Base-by-base conservation (phyloP, 495 filamentous ascomycete genomes). In the Evansstolkia leycettana region DNA sequence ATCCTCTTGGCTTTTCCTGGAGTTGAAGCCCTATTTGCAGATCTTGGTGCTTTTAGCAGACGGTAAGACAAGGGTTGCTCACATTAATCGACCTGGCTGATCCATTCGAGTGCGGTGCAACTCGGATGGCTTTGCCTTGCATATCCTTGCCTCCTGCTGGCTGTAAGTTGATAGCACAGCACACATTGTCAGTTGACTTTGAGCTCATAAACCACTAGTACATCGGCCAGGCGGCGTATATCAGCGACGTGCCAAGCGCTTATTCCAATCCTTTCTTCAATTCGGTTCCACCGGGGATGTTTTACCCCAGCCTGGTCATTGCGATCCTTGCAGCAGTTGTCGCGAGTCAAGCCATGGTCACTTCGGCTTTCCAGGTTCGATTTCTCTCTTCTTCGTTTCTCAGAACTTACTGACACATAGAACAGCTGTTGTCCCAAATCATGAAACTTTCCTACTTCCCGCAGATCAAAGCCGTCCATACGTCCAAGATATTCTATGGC, bases 331-430 rank as follows among this genome's bases (percentile, higher is more conserved):
- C 80, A 3, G 77, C 77, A 15, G 69, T 85, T 36, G 80, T 85
- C 12, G 80, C 80, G n/a, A 78, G 73, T 11, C 80, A 85, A 36
- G 81, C 80, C 20, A 78, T 84, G 58, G 84, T 85, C 30, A 84
- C 80, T 5, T 72, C 70, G n/a, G 73, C 74, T 2, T 83, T 85
- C 37, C 65, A 65, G 42, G 56, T 0, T 15, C 29, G 9, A 0
- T 12, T 15, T n/a, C 7, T 3, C 15, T 38, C 9, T 27, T 26
- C 24, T 26, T 26, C 24, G 7, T 26, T 26, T 26, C 24, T 7
- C 24, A 7, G 24, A 26, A n/a, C n/a, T n/a, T n/a, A n/a, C n/a
- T n/a, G n/a, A n/a, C n/a, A n/a, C 24, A 7, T 26, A n/a, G n/a
- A 26, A n/a, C 46, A 81, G 65, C 65, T 85, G 15, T 58, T 82